A percentile compares a stretch with the other conserved stretches of the same genome.
phyloP scores from a whole-genome alignment of 768 basidiomycete genomes.

The Tylopilus subfusipes region DNA sequence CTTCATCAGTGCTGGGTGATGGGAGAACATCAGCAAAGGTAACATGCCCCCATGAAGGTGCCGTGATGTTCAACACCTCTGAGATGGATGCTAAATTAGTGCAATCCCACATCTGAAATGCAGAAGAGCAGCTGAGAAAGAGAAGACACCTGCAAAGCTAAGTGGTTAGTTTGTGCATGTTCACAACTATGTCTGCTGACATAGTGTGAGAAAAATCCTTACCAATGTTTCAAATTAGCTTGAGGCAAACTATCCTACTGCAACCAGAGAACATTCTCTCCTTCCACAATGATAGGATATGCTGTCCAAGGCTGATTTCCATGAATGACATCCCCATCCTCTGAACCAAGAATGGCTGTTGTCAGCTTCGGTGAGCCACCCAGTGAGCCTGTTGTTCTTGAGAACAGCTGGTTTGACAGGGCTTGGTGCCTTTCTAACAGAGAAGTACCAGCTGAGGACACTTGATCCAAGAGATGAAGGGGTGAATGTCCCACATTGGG shows the following conservation, averaged over 20 bases:
- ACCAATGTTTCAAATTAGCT: conserved; percentile 17
- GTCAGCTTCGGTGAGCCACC: conserved; percentile 15
- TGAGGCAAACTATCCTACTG: conserved; percentile 30
- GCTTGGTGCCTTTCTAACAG: conserved; percentile 9
- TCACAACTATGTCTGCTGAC: neutral
- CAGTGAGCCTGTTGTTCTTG: conserved; percentile 1
- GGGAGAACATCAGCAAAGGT: conserved; percentile 43
- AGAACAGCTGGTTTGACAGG: conserved; percentile 7
- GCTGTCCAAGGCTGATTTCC: conserved; percentile 17
- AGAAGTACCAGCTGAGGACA: conserved; percentile 6
- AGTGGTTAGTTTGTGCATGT: conserved; percentile 5
- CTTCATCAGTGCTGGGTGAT: conserved; percentile 28
- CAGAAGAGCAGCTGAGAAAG: conserved; percentile 49
- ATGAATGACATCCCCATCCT: conserved; percentile 25
- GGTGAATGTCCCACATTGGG: conserved; percentile 20
- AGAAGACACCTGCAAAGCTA: conserved; percentile 39
- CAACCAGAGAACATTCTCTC: conserved; percentile 33
- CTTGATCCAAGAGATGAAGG: conserved; percentile 8
- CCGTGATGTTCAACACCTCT: conserved; percentile 52
- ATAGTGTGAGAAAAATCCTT: neutral
- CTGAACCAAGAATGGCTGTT: conserved; percentile 12
- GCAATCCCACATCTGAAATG: conserved; percentile 64
- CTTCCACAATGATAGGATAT: conserved; percentile 31
- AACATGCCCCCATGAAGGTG: conserved; percentile 33
- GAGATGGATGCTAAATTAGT: conserved; percentile 46